Base-by-base conservation (phyloP, 192 early-diverging fungal species). In the Backusella liffmaniae region DNA sequence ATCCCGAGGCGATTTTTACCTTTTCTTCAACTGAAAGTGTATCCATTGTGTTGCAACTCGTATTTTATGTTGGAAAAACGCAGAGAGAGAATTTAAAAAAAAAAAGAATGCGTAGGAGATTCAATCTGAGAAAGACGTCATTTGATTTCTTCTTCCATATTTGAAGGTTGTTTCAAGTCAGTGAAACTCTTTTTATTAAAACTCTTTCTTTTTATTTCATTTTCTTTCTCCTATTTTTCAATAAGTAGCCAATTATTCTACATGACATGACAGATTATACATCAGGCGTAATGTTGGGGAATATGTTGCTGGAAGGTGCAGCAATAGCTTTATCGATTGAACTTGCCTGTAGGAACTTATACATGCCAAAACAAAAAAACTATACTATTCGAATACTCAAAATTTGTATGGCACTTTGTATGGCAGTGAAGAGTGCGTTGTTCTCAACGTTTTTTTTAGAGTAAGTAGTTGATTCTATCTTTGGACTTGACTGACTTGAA, bases 1-100 rank as follows among this genome's bases (percentile, higher is more conserved):
- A 93, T 30, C 85, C 79, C 30, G 90, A 87, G 29, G 92, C 92
- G 78, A 93, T 94, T 77, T 91, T 88, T 62, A 95, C 86, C 78
- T 89, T 92, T 71, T 92, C 89, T 72, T 92, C 88, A 15, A 76
- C 66, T 32, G 70, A 62, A 21, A 82, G 32, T 16, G 74, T 42
- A 10, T 67, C 53, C 80, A 81, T 81, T 73, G 10, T 62, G 18
- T 23, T 53, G 18, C 7, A 53, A 53, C 51, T 9, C 6, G 16
- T 59, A 59, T 59, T 59, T 59, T 59, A 59, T 59, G 21, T 59
- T 59, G 23, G 10, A 59, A 59, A 26, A 59, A 21, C 15, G 8
- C 34, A 30, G 9, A 56, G 29, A 73, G 30, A 42, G 30, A 30
- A 10, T 12, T 23, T n/a, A 59, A 23, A 34, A 37, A 36, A 46